phyloP scores from a whole-genome alignment of 805 yeast genomes.

The Suhomyces tanzawaensis region DNA sequence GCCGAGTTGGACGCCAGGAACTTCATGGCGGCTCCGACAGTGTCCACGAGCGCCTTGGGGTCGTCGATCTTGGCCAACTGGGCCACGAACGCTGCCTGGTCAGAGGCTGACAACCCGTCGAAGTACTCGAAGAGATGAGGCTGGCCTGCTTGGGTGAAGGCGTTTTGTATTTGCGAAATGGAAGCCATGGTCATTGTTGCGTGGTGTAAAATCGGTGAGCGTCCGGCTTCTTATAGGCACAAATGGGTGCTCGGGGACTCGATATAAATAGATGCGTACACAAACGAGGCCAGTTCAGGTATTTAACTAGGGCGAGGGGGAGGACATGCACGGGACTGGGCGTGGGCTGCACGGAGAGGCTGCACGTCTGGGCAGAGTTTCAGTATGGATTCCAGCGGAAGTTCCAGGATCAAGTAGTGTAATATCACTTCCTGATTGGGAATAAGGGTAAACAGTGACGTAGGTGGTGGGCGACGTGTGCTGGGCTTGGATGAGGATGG shows the following conservation, averaged over 20 bases:
- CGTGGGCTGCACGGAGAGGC: no score
- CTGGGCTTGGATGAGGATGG: no score
- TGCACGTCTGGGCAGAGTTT: no score
- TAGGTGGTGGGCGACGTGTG: no score
- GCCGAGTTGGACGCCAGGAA: conserved; percentile 26
- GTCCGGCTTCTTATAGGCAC: no score
- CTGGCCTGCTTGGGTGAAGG: conserved; percentile 49
- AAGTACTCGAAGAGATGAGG: conserved; percentile 50
- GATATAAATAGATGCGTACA: neutral
- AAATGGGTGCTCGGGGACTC: neutral
- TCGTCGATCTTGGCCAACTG: conserved; percentile 44
- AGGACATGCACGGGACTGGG: no score
- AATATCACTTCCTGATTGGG: conserved; percentile 2
- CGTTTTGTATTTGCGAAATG: conserved; percentile 14
- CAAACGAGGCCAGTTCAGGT: neutral
- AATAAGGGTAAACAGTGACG: conserved; percentile 1
- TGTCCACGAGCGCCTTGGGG: conserved; percentile 38
- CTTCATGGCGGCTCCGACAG: conserved; percentile 47
- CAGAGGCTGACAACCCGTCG: conserved; percentile 31
- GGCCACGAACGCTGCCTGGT: conserved; percentile 34
- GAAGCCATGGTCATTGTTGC: neutral
- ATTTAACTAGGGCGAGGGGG: no score
- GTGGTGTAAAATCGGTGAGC: neutral
- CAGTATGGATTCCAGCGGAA: neutral
- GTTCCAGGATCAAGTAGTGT: neutral